Base-by-base conservation (phyloP, 768 basidiomycete genomes). In the Trichaptum fuscoviolaceum region DNA sequence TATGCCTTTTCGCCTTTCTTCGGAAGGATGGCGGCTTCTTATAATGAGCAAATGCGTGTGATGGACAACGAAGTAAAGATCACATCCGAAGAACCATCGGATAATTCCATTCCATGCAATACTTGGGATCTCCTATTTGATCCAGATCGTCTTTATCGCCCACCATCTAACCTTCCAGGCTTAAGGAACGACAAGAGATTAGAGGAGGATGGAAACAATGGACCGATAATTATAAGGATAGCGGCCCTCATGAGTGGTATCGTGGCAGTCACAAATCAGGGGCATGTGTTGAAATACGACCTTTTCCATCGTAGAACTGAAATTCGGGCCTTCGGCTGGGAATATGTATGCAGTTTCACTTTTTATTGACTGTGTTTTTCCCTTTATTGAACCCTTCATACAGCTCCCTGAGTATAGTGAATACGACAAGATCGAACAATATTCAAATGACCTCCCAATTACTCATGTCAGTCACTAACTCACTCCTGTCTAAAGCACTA, bases 361-460 rank as follows among this genome's bases (percentile, higher is more conserved):
- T 30, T 8, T 30, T 12, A 52, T 20, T 20, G 12, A 52, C 20
- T 12, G 15, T 52, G 15, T 52, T 3, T 12, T 27, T 24, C 27
- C 52, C 57, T 23, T n/a, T 27, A 42, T 64, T 24, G 15, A 25
- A 23, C 25, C 18, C 30, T 7, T 42, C 63, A 36, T 67, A 20
- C 67, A 94, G 93, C 83, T 94, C 63, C 88, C 90, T 18, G 78
- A 84, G 58, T 94, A 91, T 75, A 90, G 90, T 67, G 89, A 92
- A 70, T 71, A 84, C 4, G 77, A 81, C n/a, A 78, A 78, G 68
- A 30, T 30, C 59, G 72, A 76, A 35, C 66, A 71, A 23, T 74
- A 78, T 26, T 85, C 85, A 1, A 75, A 75, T 57, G 78, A 78
- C 35, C 77, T 89, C 77, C 81, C 82, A 67, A 91, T 93, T 73